Evolutionary conservation across 2,329 filamentous ascomycete genomes (phyloP), one percentile per base, ranked within the genome.

Genomic region (Fusarium sp.): DNA sequence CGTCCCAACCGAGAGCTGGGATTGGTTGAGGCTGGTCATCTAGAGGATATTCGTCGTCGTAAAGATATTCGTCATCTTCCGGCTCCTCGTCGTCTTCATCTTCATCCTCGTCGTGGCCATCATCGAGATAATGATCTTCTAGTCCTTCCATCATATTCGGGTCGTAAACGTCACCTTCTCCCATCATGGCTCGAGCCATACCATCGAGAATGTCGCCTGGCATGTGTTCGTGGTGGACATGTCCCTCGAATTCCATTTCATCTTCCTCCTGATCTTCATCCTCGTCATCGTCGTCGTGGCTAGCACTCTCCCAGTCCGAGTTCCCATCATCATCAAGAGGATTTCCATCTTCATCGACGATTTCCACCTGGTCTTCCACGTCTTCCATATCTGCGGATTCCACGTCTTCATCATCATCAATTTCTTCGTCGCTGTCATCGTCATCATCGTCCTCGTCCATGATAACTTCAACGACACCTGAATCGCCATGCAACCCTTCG

Each of bases 391-490:
- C 81, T 14, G 78, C 80, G 10, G 81, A 82, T 30, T 81, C 80
- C 49, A 78, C 76, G n/a, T 81, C 85, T 9, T 79, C 78, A 9
- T 85, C 82, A 29, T 86, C 82, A 24, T 88, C 62, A 16, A 49
- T 87, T 2, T 90, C 88, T 15, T 89, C 87, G 9, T 85, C 85
- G 24, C 87, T 90, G 55, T 90, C 90, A 38, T 89, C 87, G 4
- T 88, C 87, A 10, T 91, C 90, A n/a, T 89, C 87, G 5, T 89
- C 87, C 6, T 89, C 87, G 54, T 92, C 92, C 84, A 98, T 92
- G 67, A 97, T 93, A 73, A 98, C 89, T 81, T 91, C 89, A 63
- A 92, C 87, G 57, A 90, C 84, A 25, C 84, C 87, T 47, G 88
- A 86, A 47, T 91, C 88, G 40, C 88, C 89, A 59, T 88, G 85